Evolutionary conservation across 345 rosid genomes (phyloP), one percentile per base, ranked within the genome.

Genomic region (Nasturtium officinale): DNA sequence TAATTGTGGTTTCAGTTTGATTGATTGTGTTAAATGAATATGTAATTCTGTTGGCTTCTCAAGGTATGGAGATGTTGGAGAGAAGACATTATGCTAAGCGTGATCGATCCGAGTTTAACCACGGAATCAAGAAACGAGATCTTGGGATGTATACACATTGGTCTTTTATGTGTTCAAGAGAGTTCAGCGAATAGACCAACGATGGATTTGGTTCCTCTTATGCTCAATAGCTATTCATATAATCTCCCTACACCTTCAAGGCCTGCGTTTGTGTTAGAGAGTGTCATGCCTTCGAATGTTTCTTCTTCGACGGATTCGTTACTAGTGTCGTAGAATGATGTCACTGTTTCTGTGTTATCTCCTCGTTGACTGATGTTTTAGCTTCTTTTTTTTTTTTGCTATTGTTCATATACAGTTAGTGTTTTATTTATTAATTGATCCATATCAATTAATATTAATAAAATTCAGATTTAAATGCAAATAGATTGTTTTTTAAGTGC

Each of bases 21-120:
- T 17, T 67, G 30, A 60, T 60, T 6, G 3, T 74, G 40, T 16
- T 56, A 7, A 63, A 10, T 11, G 20, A 23, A 23, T 2, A 1
- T 18, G 28, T 11, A 4, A 21, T 16, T 59, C 47, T 59, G 20
- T 38, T 59, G 9, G 16, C 17, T 55, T 46, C 18, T 37, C 51
- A 86, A 88, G 89, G 84, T 78, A 11, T 88, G 91, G 94, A 82
- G 58, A 56, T 72, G 73, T 29, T 80, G 89, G 92, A 82, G 69
- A 38, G 84, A 83, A 74, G 84, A 81, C 6, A 42, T 60, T 1
- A 29, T 54, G 3, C 3, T 61, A 6, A 73, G 80, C 21, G 33
- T 88, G 1, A 56, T 87, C 0, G 85, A 88, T 67, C 80, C 82
- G 0, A 74, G 3, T 7, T 40, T 90, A 35, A 62, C 59, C 1